Evolutionary conservation across 1,139 yeast genomes (phyloP).

Genomic region (Arxiozyma heterogenica): DNA sequence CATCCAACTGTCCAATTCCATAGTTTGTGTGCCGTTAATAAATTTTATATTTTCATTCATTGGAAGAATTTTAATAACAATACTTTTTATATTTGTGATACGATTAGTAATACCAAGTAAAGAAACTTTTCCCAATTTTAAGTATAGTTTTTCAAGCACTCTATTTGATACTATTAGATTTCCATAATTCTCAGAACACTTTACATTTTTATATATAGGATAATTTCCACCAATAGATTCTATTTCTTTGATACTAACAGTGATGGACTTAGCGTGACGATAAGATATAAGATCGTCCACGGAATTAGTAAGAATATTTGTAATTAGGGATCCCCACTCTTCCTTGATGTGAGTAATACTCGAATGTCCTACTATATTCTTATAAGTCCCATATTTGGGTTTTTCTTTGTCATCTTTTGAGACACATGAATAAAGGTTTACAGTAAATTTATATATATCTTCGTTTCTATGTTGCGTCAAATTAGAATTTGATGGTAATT

Average conservation of each 20-base stretch:
- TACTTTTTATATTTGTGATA: constrained; percentile 28
- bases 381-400: not conserved
- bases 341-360: constrained; percentile 23
- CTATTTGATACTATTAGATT: constrained; percentile 1
- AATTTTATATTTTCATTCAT: constrained; percentile 42
- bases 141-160: constrained; percentile 55
- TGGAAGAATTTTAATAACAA: constrained; percentile 41
- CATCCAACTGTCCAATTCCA: constrained; percentile 50
- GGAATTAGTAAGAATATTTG: constrained; percentile 70
- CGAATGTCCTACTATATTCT: not conserved
- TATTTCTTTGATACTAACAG: constrained; percentile 66
- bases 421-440: constrained; percentile 49
- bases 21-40: constrained; percentile 62
- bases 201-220: not conserved
- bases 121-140: constrained; percentile 46
- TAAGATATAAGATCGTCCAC: constrained; percentile 72
- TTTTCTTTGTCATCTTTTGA: not conserved
- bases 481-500: constrained; percentile 35
- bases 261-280: constrained; percentile 69
- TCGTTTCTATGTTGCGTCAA: constrained; percentile 6
- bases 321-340: constrained; percentile 88
- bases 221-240: not conserved
- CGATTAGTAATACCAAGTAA: constrained; percentile 17
- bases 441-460: constrained; percentile 52
- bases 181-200: not conserved